These are phyloP conservation scores for Mortierella sp. DNA, from an alignment of 371 early-diverging fungal species.

Conservation along the genomic window DNA sequence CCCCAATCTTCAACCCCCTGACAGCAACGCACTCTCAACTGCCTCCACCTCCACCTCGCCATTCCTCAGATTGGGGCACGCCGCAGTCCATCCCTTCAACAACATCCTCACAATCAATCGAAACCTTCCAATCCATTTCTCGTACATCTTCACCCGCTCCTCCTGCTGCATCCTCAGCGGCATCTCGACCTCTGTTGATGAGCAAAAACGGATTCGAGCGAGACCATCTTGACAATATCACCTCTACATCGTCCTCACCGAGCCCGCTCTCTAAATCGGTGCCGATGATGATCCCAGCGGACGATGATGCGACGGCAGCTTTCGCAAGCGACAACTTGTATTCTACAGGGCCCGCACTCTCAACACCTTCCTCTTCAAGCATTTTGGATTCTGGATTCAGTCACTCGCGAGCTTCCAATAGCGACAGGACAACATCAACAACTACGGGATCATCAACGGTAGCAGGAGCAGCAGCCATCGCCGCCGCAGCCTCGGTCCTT, in stretches of 20 bases:
- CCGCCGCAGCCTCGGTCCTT: neutral
- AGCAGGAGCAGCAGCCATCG: neutral
- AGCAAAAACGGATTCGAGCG: conserved; percentile 35
- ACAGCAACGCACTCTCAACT: neutral
- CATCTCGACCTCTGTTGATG: conserved; percentile 16
- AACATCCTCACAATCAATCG: conserved; percentile 45
- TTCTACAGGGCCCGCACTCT: conserved; percentile 19
- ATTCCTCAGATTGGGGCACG: neutral
- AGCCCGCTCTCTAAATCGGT: conserved; percentile 18
- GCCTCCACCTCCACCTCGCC: neutral
- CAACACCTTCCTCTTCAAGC: conserved; percentile 22
- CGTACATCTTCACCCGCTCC: conserved; percentile 41
- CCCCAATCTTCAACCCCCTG: conserved; percentile 38
- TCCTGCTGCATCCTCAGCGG: neutral
- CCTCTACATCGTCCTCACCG: neutral
- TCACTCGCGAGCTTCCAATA: conserved; percentile 1
- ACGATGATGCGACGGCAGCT: conserved; percentile 51
- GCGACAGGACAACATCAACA: neutral
- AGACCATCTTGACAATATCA: conserved; percentile 1
- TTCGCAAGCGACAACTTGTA: conserved; percentile 42
- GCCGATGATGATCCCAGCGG: conserved; percentile 33
- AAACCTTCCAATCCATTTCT: conserved; percentile 51
- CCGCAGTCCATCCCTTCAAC: neutral
- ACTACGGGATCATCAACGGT: neutral
- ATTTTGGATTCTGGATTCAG: conserved; percentile 37